phyloP scores from a whole-genome alignment of 805 yeast genomes.

The Yarrowia sp. region DNA sequence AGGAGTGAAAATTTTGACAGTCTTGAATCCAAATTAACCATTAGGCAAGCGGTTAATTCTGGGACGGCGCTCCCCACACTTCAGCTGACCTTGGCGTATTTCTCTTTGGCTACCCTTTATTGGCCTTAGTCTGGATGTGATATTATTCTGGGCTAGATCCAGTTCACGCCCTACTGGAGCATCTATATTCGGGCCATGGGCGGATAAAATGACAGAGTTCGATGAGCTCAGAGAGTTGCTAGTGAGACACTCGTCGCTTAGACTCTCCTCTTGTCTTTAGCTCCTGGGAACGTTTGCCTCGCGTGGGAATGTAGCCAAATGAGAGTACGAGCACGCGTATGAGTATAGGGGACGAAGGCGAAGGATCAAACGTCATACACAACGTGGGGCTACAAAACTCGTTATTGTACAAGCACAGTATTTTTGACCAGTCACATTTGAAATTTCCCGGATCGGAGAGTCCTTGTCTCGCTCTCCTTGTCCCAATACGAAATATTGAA shows the following conservation, averaged over 20 bases:
- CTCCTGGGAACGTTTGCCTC: slow-evolving; percentile 6
- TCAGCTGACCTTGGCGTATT: not conserved
- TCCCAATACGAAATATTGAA: slow-evolving; percentile 1
- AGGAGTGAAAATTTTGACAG: not conserved
- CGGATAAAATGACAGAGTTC: slow-evolving; percentile 25
- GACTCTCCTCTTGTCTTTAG: slow-evolving; percentile 4
- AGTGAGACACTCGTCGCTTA: slow-evolving; percentile 1
- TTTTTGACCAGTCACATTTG: too few relatives aligned
- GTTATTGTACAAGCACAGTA: too few relatives aligned
- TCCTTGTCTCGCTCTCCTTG: slow-evolving; percentile 1
- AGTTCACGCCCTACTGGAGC: not conserved
- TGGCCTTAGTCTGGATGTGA: too few relatives aligned
- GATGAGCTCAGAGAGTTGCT: not conserved
- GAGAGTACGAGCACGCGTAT: too few relatives aligned
- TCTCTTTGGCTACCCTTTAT: too few relatives aligned
- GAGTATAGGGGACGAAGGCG: too few relatives aligned
- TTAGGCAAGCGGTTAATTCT: not conserved
- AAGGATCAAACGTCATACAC: too few relatives aligned
- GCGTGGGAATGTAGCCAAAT: not conserved
- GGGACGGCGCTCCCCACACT: not conserved
- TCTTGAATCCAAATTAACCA: not conserved
- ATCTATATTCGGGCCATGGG: not conserved
- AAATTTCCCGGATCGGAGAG: not conserved
- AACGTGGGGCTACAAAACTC: too few relatives aligned
- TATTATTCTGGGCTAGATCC: not conserved